A percentile compares a stretch with the other conserved stretches of the same genome.
These are phyloP conservation scores for Hortaea werneckii DNA, from an alignment of 2,329 filamentous ascomycete species.

Conservation along the genomic window DNA sequence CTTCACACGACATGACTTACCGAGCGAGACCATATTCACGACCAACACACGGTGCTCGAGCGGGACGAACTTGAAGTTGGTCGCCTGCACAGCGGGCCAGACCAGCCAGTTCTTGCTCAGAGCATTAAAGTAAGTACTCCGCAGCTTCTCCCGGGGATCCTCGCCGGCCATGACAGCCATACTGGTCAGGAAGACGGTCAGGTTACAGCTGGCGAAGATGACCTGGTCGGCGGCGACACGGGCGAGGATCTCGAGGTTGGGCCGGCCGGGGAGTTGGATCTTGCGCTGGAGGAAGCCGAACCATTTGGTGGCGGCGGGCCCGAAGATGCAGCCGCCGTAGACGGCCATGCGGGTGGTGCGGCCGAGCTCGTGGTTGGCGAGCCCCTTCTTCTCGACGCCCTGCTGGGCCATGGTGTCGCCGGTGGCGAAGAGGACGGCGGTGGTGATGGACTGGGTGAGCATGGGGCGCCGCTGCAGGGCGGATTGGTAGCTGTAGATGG, in stretches of 20 bases:
- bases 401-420: slow-evolving; percentile 90
- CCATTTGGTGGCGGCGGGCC: slow-evolving; percentile 79
- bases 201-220: slow-evolving; percentile 73
- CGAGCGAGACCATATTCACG: slow-evolving; percentile 70
- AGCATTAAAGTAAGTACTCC: slow-evolving; percentile 58
- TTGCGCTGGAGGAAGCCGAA: slow-evolving; percentile 66
- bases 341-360: slow-evolving; percentile 70
- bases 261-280: slow-evolving; percentile 51
- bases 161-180: slow-evolving; percentile 53
- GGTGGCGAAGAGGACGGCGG: slow-evolving; percentile 81
- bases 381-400: slow-evolving; percentile 69
- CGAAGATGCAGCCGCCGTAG: slow-evolving; percentile 74
- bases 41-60: slow-evolving; percentile 74
- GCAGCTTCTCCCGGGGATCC: slow-evolving; percentile 57
- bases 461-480: slow-evolving; percentile 71
- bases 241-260: slow-evolving; percentile 60
- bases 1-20: slow-evolving; percentile 32
- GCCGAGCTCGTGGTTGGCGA: slow-evolving; percentile 59
- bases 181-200: slow-evolving; percentile 68
- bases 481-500: slow-evolving; percentile 62
- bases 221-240: slow-evolving; percentile 74
- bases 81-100: slow-evolving; percentile 75
- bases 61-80: slow-evolving; percentile 82
- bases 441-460: slow-evolving; percentile 83
- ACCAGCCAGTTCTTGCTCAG: slow-evolving; percentile 77